Evolutionary conservation across 2,329 filamentous ascomycete species (phyloP).

Genomic region (Trichothecium roseum): DNA sequence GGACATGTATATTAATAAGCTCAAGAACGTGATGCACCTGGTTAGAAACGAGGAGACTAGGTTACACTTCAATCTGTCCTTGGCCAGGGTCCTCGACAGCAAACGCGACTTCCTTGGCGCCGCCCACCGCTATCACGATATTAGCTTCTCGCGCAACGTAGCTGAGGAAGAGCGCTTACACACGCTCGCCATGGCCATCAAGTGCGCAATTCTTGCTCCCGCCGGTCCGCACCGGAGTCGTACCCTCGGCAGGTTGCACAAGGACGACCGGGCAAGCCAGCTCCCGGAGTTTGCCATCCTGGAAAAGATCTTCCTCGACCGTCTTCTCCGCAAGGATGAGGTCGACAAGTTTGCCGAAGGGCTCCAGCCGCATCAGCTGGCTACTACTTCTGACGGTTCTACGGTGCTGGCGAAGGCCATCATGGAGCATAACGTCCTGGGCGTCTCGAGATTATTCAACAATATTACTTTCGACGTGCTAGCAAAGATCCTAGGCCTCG

Average conservation of each 20-base stretch:
- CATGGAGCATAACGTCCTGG: conserved; percentile 90
- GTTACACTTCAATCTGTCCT: conserved; percentile 80
- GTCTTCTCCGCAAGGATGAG: conserved; percentile 70
- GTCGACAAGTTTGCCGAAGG: conserved; percentile 76
- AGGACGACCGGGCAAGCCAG: conserved; percentile 72
- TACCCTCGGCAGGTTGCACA: conserved; percentile 76
- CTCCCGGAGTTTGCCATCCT: conserved; percentile 78
- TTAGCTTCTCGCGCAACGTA: conserved; percentile 69
- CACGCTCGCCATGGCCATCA: conserved; percentile 77
- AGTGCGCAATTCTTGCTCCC: conserved; percentile 84
- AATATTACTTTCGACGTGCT: conserved; percentile 71
- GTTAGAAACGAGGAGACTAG: conserved; percentile 64
- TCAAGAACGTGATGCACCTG: conserved; percentile 82
- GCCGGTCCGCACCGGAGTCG: conserved; percentile 78
- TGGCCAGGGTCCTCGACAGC: conserved; percentile 87
- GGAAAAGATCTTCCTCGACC: conserved; percentile 95
- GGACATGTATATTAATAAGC: conserved; percentile 82
- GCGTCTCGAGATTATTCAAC: conserved; percentile 66
- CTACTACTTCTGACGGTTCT: conserved; percentile 77
- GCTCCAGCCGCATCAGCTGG: conserved; percentile 79
- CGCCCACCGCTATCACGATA: conserved; percentile 76
- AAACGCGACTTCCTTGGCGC: conserved; percentile 84
- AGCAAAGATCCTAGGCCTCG: conserved; percentile 66
- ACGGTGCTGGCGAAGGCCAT: conserved; percentile 91
- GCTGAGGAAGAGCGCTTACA: conserved; percentile 78